Conservation (phyloP, 1,284 basidiomycete species). For the Pterula multifida region DNA sequence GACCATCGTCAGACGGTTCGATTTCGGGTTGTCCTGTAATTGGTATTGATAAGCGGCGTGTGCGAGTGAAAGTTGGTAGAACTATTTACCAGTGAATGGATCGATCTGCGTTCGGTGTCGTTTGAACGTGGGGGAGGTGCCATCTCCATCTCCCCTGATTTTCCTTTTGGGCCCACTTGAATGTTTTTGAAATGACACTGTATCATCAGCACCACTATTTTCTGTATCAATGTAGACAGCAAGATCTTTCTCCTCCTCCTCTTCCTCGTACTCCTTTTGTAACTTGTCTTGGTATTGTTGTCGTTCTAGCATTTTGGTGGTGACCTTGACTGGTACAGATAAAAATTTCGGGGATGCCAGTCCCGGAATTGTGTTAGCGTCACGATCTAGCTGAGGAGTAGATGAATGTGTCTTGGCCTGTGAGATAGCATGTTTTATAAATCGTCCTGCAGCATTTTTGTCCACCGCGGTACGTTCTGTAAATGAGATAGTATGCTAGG, state of each 20-base stretch:
- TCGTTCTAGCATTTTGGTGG: constrained; percentile 57
- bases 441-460: constrained; percentile 65
- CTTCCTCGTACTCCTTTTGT: constrained; percentile 32
- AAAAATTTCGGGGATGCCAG: constrained; percentile 14
- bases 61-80: background rate
- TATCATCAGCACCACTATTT: constrained; percentile 15
- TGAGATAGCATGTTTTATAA: constrained; percentile 74
- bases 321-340: constrained; percentile 48
- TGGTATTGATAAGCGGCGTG: background rate
- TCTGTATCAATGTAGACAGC: constrained; percentile 19
- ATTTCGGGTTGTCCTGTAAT: no score
- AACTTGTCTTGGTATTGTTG: constrained; percentile 48
- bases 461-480: constrained; percentile 45
- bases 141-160: constrained; percentile 15
- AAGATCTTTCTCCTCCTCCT: constrained; percentile 24
- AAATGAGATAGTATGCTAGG: constrained; percentile 2
- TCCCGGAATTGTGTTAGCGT: constrained; percentile 11
- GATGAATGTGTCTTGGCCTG: constrained; percentile 27
- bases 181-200: constrained; percentile 6
- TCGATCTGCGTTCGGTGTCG: constrained; percentile 43
- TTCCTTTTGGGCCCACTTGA: constrained; percentile 30
- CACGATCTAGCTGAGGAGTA: constrained; percentile 2
- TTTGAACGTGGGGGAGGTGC: constrained; percentile 20
- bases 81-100: constrained; percentile 50
- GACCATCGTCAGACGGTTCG: no score